Conservation (phyloP, 805 yeast species). For the Candida sakaeoensis region DNA sequence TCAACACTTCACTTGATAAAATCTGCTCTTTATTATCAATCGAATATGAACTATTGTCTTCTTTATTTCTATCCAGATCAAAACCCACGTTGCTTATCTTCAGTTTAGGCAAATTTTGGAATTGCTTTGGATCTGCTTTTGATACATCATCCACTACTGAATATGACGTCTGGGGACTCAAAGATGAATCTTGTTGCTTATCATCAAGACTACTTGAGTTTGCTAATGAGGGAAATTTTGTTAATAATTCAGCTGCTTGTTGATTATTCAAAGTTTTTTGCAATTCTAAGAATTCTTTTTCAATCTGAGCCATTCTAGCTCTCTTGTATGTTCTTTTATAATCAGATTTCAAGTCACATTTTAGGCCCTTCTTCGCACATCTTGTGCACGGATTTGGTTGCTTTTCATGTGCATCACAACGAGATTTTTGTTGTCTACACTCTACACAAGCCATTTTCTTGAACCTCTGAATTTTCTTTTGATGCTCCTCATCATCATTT, state of each 20-base stretch:
- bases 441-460: constrained; percentile 89
- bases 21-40: background rate
- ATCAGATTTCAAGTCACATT: constrained; percentile 72
- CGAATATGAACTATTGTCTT: background rate
- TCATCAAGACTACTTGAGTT: background rate
- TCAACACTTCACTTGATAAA: constrained; percentile 25
- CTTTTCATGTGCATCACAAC: constrained; percentile 78
- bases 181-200: background rate
- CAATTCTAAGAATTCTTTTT: constrained; percentile 70
- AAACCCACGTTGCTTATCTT: background rate
- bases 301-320: constrained; percentile 79
- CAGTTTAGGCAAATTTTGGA: background rate
- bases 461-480: constrained; percentile 16
- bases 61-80: too few species aligned
- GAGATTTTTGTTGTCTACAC: constrained; percentile 92
- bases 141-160: background rate
- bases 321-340: constrained; percentile 89
- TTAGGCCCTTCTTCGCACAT: constrained; percentile 65
- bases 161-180: constrained; percentile 1
- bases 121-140: background rate
- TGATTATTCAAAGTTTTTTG: constrained; percentile 46
- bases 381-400: constrained; percentile 81
- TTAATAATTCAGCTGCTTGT: constrained; percentile 29
- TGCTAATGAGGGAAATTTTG: constrained; percentile 23
- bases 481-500: background rate